Evolutionary conservation across 768 basidiomycete species (phyloP), one percentile per base, ranked within the genome.

Genomic region (Amanita jacksonii): DNA sequence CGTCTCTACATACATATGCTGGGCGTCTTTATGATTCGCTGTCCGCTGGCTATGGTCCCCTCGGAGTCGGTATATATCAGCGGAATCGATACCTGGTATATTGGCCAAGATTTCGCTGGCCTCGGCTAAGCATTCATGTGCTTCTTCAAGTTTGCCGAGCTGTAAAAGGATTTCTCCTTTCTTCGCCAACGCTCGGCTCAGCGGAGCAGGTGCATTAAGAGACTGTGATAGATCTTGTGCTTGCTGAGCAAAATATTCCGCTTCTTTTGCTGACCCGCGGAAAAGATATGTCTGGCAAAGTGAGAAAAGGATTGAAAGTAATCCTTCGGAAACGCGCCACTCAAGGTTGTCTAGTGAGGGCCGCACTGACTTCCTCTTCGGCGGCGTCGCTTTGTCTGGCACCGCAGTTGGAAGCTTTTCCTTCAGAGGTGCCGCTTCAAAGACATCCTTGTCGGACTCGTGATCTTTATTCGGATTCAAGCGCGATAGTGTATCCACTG

Each of bases 211-310:
- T 0, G 82, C 75, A 48, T 79, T 80, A 8, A 90, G 57, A 5
- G 81, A 69, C 37, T 70, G 64, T 0, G 89, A 86, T 1, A 97
- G 64, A 15, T 80, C 77, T n/a, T 72, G 65, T 1, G 85, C 85
- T 55, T 90, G 83, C 31, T 81, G 69, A 0, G 82, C 70, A 56
- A 91, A 94, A 53, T 85, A 92, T 48, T 88, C 81, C 1, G 88
- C 81, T 53, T 93, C 90, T 16, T 84, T 76, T 3, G 81, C 75
- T 4, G 91, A 89, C 0, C 94, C 94, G 13, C 89, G 76, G 0
- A 64, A 58, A 15, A 79, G 67, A 52, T 91, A 88, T 0, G 74
- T 68, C 6, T 77, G 70, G 0, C 75, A 67, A 5, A 94, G 65
- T 2, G 76, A 67, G 46, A 93, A 74, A 2, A 86, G 62, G 0